Conservation (phyloP, 345 rosid genomes). For the Cochlearia excelsa region DNA sequence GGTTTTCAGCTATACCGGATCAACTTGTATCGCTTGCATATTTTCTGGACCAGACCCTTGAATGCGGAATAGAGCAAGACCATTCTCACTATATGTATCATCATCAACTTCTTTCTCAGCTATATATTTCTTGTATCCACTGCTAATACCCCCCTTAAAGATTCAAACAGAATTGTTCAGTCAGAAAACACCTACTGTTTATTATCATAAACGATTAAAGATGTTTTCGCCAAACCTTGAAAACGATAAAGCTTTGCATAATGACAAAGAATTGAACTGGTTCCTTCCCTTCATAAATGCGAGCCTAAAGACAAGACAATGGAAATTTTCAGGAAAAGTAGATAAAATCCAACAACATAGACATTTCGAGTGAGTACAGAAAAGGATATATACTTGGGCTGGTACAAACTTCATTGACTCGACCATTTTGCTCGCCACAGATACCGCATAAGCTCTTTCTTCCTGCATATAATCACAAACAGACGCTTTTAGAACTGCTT, state of each 20-base stretch:
- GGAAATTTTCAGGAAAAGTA: constrained; percentile 26
- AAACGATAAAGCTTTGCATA: constrained; percentile 82
- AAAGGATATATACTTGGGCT: constrained; percentile 57
- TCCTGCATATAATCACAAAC: constrained; percentile 48
- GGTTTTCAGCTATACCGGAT: constrained; percentile 58
- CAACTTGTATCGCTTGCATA: constrained; percentile 99
- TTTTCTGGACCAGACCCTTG: constrained; percentile 98
- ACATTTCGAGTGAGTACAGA: constrained; percentile 6
- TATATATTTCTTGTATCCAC: constrained; percentile 75
- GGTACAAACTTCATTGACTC: constrained; percentile 86
- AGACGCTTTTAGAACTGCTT: constrained; percentile 6
- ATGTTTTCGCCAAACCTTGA: constrained; percentile 60
- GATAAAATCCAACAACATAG: constrained; percentile 4
- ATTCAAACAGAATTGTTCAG: constrained; percentile 6
- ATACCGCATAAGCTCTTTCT: constrained; percentile 74
- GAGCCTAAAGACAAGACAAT: constrained; percentile 53
- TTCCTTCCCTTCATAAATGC: constrained; percentile 88
- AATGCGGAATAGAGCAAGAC: constrained; percentile 80
- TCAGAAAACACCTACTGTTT: background rate
- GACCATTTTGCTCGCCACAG: constrained; percentile 79
- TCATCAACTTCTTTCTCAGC: constrained; percentile 73
- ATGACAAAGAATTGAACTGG: constrained; percentile 84
- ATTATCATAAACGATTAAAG: background rate
- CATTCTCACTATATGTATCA: constrained; percentile 71
- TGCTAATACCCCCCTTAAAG: constrained; percentile 73